These are phyloP conservation scores for Thyridium curvatum DNA, from an alignment of 2,329 filamentous ascomycete genomes.

Conservation along the genomic window DNA sequence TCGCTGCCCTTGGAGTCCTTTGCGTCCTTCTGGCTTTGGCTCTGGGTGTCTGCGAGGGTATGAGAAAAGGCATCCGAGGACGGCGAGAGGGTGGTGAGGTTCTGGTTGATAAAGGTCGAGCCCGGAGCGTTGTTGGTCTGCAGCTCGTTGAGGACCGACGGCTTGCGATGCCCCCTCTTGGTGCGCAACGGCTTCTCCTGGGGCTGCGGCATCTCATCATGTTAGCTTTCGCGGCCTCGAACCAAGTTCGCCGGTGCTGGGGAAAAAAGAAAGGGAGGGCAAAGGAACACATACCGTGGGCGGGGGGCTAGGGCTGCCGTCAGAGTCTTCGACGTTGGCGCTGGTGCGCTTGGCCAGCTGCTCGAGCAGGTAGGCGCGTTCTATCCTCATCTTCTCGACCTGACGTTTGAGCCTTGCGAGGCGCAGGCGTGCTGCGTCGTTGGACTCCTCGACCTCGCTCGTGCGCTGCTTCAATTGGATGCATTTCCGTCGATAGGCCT, in stretches of 20 bases:
- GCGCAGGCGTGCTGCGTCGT: conserved; percentile 74
- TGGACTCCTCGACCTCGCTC: conserved; percentile 85
- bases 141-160: conserved; percentile 38
- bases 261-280: conserved; percentile 4
- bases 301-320: conserved; percentile 73
- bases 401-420: conserved; percentile 76
- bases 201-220: conserved; percentile 41
- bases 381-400: conserved; percentile 85
- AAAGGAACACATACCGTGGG: conserved; percentile 56
- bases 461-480: conserved; percentile 89
- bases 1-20: conserved; percentile 19
- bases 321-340: conserved; percentile 69
- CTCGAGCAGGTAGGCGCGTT: conserved; percentile 70
- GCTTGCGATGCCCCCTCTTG: conserved; percentile 65
- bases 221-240: conserved; percentile 3
- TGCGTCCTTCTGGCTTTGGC: conserved; percentile 9
- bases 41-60: conserved; percentile 32
- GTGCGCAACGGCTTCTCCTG: conserved; percentile 72
- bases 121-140: conserved; percentile 25
- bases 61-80: conserved; percentile 49
- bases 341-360: conserved; percentile 70
- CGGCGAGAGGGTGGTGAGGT: conserved; percentile 38
- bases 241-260: conserved; percentile 1
- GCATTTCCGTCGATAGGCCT: conserved; percentile 94
- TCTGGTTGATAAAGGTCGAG: conserved; percentile 40